These are phyloP conservation scores for Trametes coccinea DNA, from an alignment of 768 basidiomycete species.

Conservation along the genomic window DNA sequence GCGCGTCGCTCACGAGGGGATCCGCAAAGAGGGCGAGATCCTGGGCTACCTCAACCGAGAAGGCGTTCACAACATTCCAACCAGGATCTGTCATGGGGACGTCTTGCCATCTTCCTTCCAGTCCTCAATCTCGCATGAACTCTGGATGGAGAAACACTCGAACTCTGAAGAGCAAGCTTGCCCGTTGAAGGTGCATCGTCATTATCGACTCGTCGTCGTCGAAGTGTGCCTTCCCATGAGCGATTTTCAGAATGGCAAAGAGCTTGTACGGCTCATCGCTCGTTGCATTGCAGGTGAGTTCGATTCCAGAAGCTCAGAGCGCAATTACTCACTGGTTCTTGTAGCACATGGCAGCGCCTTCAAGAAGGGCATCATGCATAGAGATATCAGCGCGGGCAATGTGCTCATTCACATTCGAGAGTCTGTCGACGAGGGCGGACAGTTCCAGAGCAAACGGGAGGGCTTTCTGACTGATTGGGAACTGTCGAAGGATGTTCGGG, in stretches of 20 bases:
- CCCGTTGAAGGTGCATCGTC: slow-evolving; percentile 8
- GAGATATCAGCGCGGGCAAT: slow-evolving; percentile 14
- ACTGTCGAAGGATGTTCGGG: background rate
- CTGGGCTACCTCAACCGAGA: background rate
- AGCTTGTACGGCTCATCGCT: background rate
- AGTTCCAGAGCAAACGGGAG: background rate
- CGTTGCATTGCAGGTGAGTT: background rate
- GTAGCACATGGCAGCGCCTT: background rate
- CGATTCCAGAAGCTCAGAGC: background rate
- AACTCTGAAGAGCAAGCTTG: background rate
- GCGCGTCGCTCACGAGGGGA: background rate
- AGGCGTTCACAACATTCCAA: background rate
- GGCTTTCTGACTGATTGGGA: slow-evolving; percentile 11
- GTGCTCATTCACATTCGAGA: background rate
- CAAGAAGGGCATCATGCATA: background rate
- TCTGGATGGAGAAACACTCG: background rate
- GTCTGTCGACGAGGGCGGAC: background rate
- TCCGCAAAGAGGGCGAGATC: background rate
- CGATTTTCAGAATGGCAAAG: background rate
- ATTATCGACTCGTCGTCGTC: slow-evolving; percentile 20
- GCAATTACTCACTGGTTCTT: background rate
- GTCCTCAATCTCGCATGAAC: background rate
- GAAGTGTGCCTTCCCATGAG: slow-evolving; percentile 16
- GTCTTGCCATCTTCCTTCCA: background rate
- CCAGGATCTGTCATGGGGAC: slow-evolving; percentile 3